These are phyloP conservation scores for Solanum rostratum DNA, from an alignment of 257 asterid genomes.

Conservation along the genomic window DNA sequence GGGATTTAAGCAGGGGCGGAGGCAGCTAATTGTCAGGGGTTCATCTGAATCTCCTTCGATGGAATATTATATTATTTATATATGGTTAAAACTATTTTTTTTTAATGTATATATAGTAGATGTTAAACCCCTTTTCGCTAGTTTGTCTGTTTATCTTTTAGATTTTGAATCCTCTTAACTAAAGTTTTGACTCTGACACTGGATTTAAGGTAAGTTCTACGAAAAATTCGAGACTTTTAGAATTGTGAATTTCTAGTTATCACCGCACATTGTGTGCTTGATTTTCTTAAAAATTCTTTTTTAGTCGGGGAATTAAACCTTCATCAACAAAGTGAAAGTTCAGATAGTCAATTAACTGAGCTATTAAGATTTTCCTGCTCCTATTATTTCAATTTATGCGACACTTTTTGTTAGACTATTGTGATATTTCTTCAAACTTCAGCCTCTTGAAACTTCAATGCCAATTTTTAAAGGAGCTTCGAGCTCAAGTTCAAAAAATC, in stretches of 20 bases:
- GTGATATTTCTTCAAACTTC: neutral
- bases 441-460: neutral
- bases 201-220: neutral
- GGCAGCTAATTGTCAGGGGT: too few species aligned
- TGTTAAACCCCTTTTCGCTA: too few species aligned
- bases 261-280: neutral
- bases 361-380: fast-evolving
- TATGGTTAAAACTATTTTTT: too few species aligned
- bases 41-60: too few species aligned
- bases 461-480: too few species aligned
- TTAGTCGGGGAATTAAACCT: neutral
- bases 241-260: neutral
- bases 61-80: too few species aligned
- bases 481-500: neutral
- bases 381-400: neutral
- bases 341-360: neutral
- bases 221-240: neutral
- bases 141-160: too few species aligned
- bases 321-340: neutral
- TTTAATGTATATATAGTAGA: too few species aligned
- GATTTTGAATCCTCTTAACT: too few species aligned
- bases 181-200: too few species aligned
- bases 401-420: too few species aligned
- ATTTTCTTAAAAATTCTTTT: neutral
- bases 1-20: too few species aligned